A percentile compares a stretch with the other conserved stretches of the same genome.
phyloP scores from a whole-genome alignment of 495 filamentous ascomycete species.

The Talaromyces nanjingensis region DNA sequence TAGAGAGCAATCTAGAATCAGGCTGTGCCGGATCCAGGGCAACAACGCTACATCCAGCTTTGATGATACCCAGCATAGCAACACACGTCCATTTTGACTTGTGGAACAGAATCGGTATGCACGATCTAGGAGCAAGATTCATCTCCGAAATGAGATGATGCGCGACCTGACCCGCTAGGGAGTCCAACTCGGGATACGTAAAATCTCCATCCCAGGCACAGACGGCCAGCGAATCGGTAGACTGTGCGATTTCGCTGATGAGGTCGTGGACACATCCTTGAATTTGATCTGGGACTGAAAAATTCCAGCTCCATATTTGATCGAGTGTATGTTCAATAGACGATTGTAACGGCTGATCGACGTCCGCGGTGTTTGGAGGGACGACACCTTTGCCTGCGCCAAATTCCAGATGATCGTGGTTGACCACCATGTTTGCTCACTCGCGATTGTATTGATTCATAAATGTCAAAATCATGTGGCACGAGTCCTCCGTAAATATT shows the following conservation, averaged over 20 bases:
- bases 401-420: not conserved
- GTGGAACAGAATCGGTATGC: not conserved
- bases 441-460: not conserved
- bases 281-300: not conserved
- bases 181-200: not conserved
- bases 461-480: not conserved
- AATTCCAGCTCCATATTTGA: not conserved
- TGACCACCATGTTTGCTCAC: not conserved
- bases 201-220: not conserved
- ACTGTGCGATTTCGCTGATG: not conserved
- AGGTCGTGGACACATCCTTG: not conserved
- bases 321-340: not conserved
- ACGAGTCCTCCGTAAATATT: not conserved
- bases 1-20: not conserved
- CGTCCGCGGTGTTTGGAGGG: not conserved
- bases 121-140: not conserved
- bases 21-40: not conserved
- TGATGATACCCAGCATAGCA: not conserved
- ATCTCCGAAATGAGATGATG: not conserved
- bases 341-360: not conserved
- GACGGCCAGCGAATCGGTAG: not conserved
- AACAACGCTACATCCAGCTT: not conserved
- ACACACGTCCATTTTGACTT: not conserved
- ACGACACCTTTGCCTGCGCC: not conserved
- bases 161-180: not conserved